Conservation (phyloP, 129 eudicot species). For the Kitagawia praeruptora region DNA sequence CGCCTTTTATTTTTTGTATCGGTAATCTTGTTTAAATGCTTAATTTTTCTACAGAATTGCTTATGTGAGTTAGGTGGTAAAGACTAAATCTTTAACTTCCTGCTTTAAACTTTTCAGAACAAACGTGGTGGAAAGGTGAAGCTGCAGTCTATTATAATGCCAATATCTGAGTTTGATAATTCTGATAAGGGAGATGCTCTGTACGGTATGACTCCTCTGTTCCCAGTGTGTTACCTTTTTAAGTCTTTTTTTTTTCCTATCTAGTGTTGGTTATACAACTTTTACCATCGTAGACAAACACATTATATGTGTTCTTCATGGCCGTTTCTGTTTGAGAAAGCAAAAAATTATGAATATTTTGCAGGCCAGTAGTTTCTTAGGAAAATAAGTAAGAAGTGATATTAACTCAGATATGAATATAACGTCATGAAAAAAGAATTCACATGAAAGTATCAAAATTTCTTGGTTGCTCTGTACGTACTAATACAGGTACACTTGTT, state of each 20-base stretch:
- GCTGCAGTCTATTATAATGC: conserved; percentile 84
- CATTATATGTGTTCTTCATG: background rate
- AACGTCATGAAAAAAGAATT: background rate
- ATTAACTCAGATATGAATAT: background rate
- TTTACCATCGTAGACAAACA: background rate
- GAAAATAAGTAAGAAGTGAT: background rate
- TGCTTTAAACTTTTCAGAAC: conserved; percentile 42
- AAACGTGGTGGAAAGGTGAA: conserved; percentile 95
- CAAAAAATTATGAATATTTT: background rate
- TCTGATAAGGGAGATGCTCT: conserved; percentile 94
- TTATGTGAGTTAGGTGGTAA: background rate
- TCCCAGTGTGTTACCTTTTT: background rate
- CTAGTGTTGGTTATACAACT: background rate
- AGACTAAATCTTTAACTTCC: background rate
- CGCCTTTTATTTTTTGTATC: background rate
- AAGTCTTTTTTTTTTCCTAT: background rate
- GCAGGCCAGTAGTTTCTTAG: background rate
- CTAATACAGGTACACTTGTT: background rate
- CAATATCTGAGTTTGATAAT: conserved; percentile 79
- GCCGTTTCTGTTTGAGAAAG: background rate
- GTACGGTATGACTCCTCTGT: conserved; percentile 43
- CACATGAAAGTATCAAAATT: background rate
- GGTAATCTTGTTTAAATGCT: background rate
- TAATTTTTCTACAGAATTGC: too few relatives aligned
- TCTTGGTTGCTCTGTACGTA: background rate